Evolutionary conservation across 2,329 filamentous ascomycete genomes (phyloP).

Genomic region (Diaporthe aspalathi): DNA sequence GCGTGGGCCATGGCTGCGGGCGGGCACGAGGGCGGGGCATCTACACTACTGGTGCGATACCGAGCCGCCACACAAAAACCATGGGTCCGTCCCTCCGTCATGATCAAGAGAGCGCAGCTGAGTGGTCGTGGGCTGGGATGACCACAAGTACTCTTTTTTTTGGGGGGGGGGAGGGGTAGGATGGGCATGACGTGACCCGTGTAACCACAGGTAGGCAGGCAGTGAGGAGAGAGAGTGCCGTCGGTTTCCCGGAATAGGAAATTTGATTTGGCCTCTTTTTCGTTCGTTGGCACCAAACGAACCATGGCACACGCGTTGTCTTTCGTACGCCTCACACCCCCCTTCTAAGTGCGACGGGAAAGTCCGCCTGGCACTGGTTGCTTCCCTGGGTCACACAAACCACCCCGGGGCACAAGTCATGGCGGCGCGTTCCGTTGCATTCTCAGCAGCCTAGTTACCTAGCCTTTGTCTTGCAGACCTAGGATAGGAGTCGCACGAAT

Average conservation of each 20-base stretch:
- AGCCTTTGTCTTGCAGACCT: neutral
- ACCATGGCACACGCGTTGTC: neutral
- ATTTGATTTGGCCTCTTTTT: neutral
- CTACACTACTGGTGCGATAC: too few relatives aligned
- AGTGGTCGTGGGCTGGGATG: neutral
- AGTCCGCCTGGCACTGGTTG: neutral
- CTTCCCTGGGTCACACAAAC: neutral
- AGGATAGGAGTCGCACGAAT: neutral
- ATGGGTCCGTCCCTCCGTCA: neutral
- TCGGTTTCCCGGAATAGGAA: slow-evolving; percentile 14
- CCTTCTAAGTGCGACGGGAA: slow-evolving; percentile 20
- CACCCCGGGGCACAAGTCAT: neutral
- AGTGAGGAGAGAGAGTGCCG: too few relatives aligned
- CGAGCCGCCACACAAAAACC: neutral
- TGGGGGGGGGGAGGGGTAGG: too few relatives aligned
- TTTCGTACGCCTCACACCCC: neutral
- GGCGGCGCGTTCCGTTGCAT: neutral
- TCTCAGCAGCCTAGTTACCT: too few relatives aligned
- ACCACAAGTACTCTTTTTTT: neutral
- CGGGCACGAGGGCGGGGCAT: slow-evolving; percentile 2
- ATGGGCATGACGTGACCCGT: neutral
- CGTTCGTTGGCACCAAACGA: too few relatives aligned
- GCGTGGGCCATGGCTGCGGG: neutral
- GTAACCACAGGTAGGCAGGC: neutral
- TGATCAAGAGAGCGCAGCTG: neutral